phyloP scores from a whole-genome alignment of 192 early-diverging fungal species.

The Coemansia sp. region DNA sequence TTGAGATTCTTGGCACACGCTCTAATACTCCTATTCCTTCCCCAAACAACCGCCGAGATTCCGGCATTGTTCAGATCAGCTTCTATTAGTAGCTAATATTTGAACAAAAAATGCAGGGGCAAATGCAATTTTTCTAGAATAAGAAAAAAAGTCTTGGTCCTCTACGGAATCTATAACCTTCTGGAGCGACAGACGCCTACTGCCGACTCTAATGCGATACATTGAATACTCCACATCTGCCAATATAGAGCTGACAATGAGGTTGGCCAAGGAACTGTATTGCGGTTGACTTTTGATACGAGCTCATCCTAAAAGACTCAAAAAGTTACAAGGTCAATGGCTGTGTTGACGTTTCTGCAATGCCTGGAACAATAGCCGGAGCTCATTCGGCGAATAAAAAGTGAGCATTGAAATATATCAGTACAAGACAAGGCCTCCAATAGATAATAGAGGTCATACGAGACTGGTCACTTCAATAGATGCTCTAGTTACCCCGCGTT shows the following conservation, averaged over 20 bases:
- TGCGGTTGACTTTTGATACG: neutral
- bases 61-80: neutral
- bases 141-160: neutral
- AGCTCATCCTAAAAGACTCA: neutral
- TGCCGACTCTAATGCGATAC: neutral
- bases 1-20: neutral
- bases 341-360: neutral
- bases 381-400: neutral
- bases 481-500: slow-evolving; percentile 5
- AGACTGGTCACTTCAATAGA: neutral
- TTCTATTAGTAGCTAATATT: slow-evolving; percentile 3
- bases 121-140: neutral
- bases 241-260: neutral
- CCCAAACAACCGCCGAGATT: neutral
- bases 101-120: neutral
- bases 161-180: neutral
- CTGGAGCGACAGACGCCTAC: neutral
- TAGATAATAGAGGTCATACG: neutral
- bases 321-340: neutral
- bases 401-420: neutral
- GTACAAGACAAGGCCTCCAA: neutral
- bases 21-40: neutral
- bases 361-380: neutral
- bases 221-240: no score
- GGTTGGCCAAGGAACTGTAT: neutral